phyloP scores from a whole-genome alignment of 768 basidiomycete species.

The Mycena kentingensis region DNA sequence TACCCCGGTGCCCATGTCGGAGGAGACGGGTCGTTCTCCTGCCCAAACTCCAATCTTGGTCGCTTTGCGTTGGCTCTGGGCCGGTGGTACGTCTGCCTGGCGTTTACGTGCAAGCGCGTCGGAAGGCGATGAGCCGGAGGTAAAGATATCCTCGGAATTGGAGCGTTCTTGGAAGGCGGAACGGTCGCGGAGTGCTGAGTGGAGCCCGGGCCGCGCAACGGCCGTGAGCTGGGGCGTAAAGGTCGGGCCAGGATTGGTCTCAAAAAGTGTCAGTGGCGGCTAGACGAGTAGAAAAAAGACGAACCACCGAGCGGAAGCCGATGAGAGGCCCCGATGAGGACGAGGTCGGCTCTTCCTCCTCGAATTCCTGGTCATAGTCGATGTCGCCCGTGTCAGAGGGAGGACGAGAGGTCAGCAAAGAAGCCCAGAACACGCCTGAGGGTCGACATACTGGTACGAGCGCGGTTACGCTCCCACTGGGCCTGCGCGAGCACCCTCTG shows the following conservation, averaged over 20 bases:
- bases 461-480: too few relatives aligned
- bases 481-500: too few relatives aligned
- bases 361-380: neutral
- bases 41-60: too few relatives aligned
- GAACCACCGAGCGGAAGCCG: neutral
- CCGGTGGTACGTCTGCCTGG: too few relatives aligned
- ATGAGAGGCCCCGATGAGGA: neutral
- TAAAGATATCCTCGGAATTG: neutral
- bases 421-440: neutral
- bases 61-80: too few relatives aligned
- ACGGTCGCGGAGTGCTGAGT: neutral
- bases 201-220: neutral
- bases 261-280: too few relatives aligned
- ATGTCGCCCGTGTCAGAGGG: too few relatives aligned
- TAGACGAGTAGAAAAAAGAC: neutral
- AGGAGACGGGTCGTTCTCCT: too few relatives aligned
- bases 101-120: too few relatives aligned
- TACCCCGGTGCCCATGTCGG: too few relatives aligned
- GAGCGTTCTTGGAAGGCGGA: neutral
- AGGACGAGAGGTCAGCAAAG: neutral
- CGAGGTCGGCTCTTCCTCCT: neutral
- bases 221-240: neutral
- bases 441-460: neutral
- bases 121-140: too few relatives aligned
- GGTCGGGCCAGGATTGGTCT: neutral